Evolutionary conservation across 257 asterid genomes (phyloP), one percentile per base, ranked within the genome.

Genomic region (Nicotiana benthamiana): DNA sequence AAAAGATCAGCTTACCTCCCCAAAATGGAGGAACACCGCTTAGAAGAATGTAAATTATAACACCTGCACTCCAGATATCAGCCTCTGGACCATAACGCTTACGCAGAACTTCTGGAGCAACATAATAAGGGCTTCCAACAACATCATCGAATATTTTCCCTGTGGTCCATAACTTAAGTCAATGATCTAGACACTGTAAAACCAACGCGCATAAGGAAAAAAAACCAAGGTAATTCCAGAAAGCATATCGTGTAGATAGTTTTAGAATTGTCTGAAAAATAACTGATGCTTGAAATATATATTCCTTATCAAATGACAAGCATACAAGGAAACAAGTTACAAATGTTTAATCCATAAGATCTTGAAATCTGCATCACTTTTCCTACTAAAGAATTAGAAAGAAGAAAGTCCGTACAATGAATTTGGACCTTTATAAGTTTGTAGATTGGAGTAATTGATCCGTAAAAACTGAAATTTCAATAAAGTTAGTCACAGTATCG

Each of bases 21-120:
- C 96, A 91, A 84, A 91, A 91, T 30, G 96, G 96, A 5, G 96
- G 96, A 51, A 87, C 90, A n/a, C 96, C 96, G 62, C 92, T 81
- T 54, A 91, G 85, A 84, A 91, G 83, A 57, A 91, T 91, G 85
- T 91, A 91, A 66, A 89, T 81, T 74, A 91, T 91, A 74, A 90
- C 96, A 74, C 96, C 96, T 13, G 96, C 96, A 83, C 96, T 91
- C 96, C 96, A 91, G 34, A 91, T 87, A 86, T 91, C 96, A 74
- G 90, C 86, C 80, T 91, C 96, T 64, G 82, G 91, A 68, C 92
- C 92, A 79, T 91, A 91, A 59, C 83, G 88, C 81, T 90, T 91
- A 76, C 82, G 79, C 54, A 91, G 86, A 56, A 90, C 96, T 87
- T 91, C 96, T 1, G 96, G 96, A n/a, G 96, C 96, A 36, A 91